Evolutionary conservation across 768 basidiomycete genomes (phyloP).

Genomic region (Suillus plorans): DNA sequence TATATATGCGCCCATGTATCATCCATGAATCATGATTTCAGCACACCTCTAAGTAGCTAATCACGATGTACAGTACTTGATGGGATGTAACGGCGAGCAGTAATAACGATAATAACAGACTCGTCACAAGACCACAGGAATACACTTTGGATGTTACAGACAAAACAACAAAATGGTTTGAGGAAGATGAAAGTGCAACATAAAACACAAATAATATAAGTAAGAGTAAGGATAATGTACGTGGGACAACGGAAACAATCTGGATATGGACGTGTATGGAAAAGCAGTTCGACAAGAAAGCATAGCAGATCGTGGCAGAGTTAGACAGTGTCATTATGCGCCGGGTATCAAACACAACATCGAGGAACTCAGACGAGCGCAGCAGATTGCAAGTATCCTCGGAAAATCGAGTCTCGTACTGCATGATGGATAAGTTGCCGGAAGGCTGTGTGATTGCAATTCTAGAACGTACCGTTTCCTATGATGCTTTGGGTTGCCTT

Average conservation of each 20-base stretch:
- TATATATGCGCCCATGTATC: neutral
- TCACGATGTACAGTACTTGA: neutral
- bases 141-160: neutral
- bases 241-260: neutral
- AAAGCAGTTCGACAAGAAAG: conserved; percentile 3
- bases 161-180: too few species aligned
- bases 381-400: conserved; percentile 71
- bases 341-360: conserved; percentile 1
- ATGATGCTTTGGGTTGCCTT: conserved; percentile 84
- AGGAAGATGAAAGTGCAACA: neutral
- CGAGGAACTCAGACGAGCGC: conserved; percentile 52
- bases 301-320: neutral
- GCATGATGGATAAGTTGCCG: conserved; percentile 10
- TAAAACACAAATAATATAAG: conserved; percentile 4
- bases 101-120: neutral
- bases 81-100: neutral
- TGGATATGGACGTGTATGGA: neutral
- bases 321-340: neutral
- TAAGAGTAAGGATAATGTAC: conserved; percentile 2
- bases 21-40: neutral
- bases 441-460: neutral
- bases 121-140: neutral
- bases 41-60: neutral
- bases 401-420: conserved; percentile 77
- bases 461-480: conserved; percentile 59